A percentile compares a stretch with the other conserved stretches of the same genome.
phyloP scores from a whole-genome alignment of 441 rosid genomes.

The Metrosideros polymorpha region DNA sequence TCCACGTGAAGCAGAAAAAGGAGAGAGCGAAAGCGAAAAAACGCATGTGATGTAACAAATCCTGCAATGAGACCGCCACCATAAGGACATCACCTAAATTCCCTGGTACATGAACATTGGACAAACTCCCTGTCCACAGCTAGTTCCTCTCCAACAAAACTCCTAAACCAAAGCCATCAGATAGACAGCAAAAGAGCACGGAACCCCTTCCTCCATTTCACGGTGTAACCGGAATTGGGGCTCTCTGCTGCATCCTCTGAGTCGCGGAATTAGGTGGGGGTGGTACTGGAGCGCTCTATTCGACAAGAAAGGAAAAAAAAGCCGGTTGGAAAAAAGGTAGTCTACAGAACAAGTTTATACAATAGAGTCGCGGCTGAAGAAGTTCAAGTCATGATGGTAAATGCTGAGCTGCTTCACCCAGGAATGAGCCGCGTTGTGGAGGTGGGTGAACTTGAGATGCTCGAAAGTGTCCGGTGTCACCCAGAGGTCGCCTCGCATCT shows the following conservation, averaged over 20 bases:
- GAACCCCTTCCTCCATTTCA: background rate
- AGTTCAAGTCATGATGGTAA: conserved; percentile 64
- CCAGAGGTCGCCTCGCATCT: conserved; percentile 80
- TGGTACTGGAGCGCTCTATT: background rate
- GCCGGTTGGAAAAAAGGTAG: background rate
- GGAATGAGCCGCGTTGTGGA: conserved; percentile 53
- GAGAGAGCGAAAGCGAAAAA: background rate
- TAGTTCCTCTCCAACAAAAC: background rate
- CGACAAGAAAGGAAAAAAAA: background rate
- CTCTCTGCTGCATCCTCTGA: background rate
- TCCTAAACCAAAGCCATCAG: background rate
- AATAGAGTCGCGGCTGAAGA: conserved; percentile 30
- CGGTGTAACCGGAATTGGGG: background rate
- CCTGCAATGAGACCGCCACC: background rate
- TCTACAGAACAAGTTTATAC: conserved; percentile 3
- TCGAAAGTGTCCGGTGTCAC: conserved; percentile 28
- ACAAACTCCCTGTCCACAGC: background rate
- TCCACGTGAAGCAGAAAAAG: background rate
- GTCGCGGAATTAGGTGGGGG: background rate
- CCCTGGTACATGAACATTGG: background rate
- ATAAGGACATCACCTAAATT: background rate
- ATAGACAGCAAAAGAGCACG: background rate
- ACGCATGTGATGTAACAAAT: background rate
- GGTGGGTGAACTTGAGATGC: conserved; percentile 31
- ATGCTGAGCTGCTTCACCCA: conserved; percentile 78